These are phyloP conservation scores for Inga laurina DNA, from an alignment of 306 rosid genomes.

Conservation along the genomic window DNA sequence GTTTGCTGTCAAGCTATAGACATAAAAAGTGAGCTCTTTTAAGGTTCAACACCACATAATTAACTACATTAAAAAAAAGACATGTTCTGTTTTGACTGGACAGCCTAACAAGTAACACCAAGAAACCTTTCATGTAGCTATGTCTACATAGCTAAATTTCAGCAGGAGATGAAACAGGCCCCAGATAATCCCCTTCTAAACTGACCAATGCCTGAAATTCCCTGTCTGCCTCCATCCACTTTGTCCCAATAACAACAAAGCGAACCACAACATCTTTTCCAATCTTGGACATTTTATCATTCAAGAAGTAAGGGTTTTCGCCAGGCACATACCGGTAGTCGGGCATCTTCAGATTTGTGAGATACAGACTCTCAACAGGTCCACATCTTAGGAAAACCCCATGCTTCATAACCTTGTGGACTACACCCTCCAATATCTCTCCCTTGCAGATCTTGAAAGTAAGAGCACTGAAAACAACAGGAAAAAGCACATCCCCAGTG, in stretches of 20 bases:
- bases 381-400: constrained; percentile 88
- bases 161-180: constrained; percentile 53
- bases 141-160: constrained; percentile 28
- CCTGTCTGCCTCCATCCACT: constrained; percentile 90
- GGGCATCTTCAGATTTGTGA: constrained; percentile 72
- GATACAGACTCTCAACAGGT: constrained; percentile 71
- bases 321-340: constrained; percentile 67
- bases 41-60: background rate
- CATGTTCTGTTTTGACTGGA: background rate
- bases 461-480: constrained; percentile 63
- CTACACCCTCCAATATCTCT: constrained; percentile 76
- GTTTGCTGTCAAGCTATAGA: background rate
- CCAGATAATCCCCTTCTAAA: constrained; percentile 81
- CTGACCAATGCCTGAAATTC: constrained; percentile 90
- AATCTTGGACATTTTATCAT: constrained; percentile 59
- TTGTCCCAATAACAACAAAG: constrained; percentile 75
- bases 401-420: constrained; percentile 81
- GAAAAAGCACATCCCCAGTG: constrained; percentile 83
- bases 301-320: constrained; percentile 72
- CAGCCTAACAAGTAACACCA: background rate
- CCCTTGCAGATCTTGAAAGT: constrained; percentile 82
- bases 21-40: no score
- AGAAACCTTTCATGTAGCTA: background rate
- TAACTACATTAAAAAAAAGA: background rate
- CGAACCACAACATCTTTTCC: constrained; percentile 65